Evolutionary conservation across 768 basidiomycete species (phyloP).

Genomic region (Tremella yokohamensis): DNA sequence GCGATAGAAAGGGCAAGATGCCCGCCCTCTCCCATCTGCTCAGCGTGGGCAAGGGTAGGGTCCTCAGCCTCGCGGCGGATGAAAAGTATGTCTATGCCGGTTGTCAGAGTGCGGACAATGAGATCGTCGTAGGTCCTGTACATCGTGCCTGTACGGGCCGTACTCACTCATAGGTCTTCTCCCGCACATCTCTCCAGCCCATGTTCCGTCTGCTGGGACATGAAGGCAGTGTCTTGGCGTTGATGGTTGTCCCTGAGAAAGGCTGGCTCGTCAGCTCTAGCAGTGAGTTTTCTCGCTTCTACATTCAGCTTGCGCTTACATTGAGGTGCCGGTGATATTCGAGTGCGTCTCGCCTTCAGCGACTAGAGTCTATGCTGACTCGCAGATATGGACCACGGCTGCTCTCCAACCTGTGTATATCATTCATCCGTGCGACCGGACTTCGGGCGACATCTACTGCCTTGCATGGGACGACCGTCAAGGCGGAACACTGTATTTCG

Average conservation of each 20-base stretch:
- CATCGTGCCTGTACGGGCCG: background rate
- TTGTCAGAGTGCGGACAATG: conserved; percentile 64
- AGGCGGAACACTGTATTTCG: conserved; percentile 71
- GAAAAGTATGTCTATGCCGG: conserved; percentile 74
- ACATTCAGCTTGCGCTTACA: conserved; percentile 4
- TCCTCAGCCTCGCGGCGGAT: conserved; percentile 60
- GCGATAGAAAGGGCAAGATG: conserved; percentile 46
- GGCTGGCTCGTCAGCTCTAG: conserved; percentile 88
- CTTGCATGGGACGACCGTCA: conserved; percentile 66
- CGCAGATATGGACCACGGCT: conserved; percentile 78
- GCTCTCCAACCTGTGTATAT: conserved; percentile 66
- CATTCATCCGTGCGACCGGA: conserved; percentile 74
- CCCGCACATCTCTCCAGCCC: conserved; percentile 66
- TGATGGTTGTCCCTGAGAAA: conserved; percentile 71
- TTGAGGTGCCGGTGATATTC: conserved; percentile 78
- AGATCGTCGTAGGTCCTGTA: conserved; percentile 61
- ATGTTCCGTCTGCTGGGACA: conserved; percentile 72
- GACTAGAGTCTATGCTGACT: conserved; percentile 9
- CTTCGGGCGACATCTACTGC: conserved; percentile 82
- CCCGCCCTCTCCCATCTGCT: conserved; percentile 47
- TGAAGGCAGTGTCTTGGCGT: conserved; percentile 73
- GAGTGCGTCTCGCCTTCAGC: conserved; percentile 56
- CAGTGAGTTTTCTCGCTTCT: conserved; percentile 55
- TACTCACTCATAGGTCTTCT: conserved; percentile 67
- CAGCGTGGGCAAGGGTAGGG: conserved; percentile 40